phyloP scores from a whole-genome alignment of 441 rosid genomes.

The Erodium chrysanthum region DNA sequence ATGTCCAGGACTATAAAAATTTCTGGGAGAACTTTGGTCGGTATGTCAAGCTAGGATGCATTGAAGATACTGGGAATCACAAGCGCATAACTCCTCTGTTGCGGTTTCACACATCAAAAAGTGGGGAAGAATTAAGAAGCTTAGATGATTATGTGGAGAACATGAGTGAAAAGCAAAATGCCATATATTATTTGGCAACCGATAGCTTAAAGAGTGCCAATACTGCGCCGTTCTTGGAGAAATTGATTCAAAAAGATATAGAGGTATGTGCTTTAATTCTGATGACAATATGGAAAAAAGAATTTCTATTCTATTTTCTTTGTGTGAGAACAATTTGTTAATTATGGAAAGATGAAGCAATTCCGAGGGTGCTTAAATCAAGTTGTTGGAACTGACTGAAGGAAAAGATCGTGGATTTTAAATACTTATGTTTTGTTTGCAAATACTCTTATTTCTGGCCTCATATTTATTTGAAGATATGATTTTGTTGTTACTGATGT shows the following conservation, averaged over 20 bases:
- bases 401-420: no score
- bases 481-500: no score
- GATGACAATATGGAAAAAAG: no score
- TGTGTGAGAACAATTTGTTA: no score
- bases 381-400: no score
- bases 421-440: slow-evolving; percentile 12
- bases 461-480: no score
- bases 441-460: no score
- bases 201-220: slow-evolving; percentile 90
- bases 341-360: no score
- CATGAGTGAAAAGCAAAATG: slow-evolving; percentile 91
- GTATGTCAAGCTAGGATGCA: slow-evolving; percentile 79
- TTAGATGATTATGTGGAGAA: slow-evolving; percentile 80
- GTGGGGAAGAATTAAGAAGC: slow-evolving; percentile 68
- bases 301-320: no score
- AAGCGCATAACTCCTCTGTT: slow-evolving; percentile 78
- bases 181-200: slow-evolving; percentile 76
- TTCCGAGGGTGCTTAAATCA: no score
- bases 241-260: slow-evolving; percentile 66
- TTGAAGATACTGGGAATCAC: slow-evolving; percentile 90
- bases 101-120: slow-evolving; percentile 72
- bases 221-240: slow-evolving; percentile 92
- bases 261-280: slow-evolving; percentile 35
- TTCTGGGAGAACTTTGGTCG: slow-evolving; percentile 96
- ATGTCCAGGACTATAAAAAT: slow-evolving; percentile 71